These are phyloP conservation scores for Gossypium gossypioides DNA, from an alignment of 441 rosid genomes.

Conservation along the genomic window DNA sequence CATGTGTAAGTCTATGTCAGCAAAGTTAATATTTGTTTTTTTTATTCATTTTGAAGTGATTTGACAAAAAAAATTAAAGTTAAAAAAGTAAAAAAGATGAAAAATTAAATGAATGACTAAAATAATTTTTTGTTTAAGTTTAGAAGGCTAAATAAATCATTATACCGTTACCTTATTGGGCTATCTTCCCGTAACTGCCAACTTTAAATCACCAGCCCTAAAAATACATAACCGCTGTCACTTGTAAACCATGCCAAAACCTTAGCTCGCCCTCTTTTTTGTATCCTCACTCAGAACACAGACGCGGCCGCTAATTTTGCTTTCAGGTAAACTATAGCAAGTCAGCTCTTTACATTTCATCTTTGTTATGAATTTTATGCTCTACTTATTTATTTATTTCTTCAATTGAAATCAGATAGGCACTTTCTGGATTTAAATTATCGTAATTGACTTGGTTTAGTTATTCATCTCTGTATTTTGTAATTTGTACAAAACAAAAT, in stretches of 20 bases:
- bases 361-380: too few species aligned
- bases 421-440: not conserved
- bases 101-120: too few species aligned
- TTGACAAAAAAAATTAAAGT: too few species aligned
- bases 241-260: not conserved
- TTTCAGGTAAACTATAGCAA: not conserved
- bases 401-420: not conserved
- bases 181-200: not conserved
- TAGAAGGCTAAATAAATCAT: too few species aligned
- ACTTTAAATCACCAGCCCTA: not conserved
- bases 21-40: too few species aligned
- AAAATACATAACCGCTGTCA: not conserved
- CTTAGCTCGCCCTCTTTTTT: not conserved
- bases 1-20: too few species aligned
- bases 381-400: not conserved
- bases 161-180: too few species aligned
- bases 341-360: not conserved
- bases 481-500: not conserved
- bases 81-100: too few species aligned
- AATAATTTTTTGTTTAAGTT: too few species aligned
- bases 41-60: accelerated
- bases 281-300: not conserved
- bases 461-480: not conserved
- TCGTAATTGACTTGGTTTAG: not conserved
- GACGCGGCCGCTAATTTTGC: not conserved